Evolutionary conservation across 164 flowering plant genomes (phyloP), one percentile per base, ranked within the genome.

Genomic region (Euptelea pleiosperma): DNA sequence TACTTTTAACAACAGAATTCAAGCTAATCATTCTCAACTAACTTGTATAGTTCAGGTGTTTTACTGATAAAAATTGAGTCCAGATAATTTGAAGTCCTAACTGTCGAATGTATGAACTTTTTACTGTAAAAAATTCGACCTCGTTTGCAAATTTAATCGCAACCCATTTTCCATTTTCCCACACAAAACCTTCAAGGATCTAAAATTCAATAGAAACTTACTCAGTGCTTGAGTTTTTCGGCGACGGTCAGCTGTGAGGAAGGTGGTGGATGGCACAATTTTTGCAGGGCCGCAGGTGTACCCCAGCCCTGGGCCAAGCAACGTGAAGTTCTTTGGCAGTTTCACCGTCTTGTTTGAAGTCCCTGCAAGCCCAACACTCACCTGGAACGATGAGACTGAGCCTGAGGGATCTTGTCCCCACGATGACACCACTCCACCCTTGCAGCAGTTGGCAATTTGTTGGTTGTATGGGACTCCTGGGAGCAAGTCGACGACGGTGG

Each of bases 221-320:
- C 86, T 83, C 19, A 78, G 62, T 9, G 87, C 77, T 52, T 84
- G 87, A 49, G 85, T 82, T 58, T 72, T 80, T 33, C 86, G 57
- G 21, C 86, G 70, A 2, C 68, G 75, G 57, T 84, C 87, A 39
- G 83, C 22, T 0, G 83, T 73, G 60, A 73, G 73, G 62, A 75
- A 78, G 16, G 70, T 64, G 3, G 83, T 76, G 29, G 85, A 61
- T 4, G 79, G 80, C 41, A 80, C 90, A 9, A 78, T 55, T 60
- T 74, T 84, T 40, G 84, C 83, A 49, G 86, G 89, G 62, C 84
- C 85, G 31, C 85, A 79, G 28, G 86, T 77, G 66, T 84, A 84
- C 3, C 89, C 89, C 14, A 79, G 83, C 9, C 89, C 86, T 0
- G 89, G 89, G 39, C 78, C 85, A 0, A 74, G 63, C 69, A 84